These are phyloP conservation scores for Aspergillus japonicus DNA, from an alignment of 2,329 filamentous ascomycete species.

Conservation along the genomic window DNA sequence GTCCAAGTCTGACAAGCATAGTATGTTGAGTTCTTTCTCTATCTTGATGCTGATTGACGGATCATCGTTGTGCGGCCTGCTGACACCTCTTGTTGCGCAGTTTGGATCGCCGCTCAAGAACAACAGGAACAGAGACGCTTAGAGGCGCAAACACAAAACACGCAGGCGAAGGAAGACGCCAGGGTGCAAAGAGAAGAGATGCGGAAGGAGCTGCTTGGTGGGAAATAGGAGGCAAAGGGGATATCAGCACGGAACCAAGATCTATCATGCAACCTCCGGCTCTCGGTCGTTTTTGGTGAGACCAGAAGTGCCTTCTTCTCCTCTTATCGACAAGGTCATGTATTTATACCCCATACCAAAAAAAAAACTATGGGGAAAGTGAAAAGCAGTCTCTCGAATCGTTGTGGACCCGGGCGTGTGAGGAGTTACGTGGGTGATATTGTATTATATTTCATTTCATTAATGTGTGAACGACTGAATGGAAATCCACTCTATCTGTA, in stretches of 20 bases:
- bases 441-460: background rate
- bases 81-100: conserved; percentile 23
- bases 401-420: background rate
- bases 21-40: conserved; percentile 49
- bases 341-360: background rate
- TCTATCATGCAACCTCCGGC: no score
- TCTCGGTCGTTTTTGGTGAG: background rate
- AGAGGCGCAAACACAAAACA: conserved; percentile 24
- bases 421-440: background rate
- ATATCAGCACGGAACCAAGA: background rate
- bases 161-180: conserved; percentile 33
- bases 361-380: background rate
- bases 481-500: background rate
- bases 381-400: background rate
- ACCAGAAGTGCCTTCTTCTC: background rate
- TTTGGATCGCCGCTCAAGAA: conserved; percentile 43
- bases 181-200: conserved; percentile 39
- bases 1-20: conserved; percentile 86
- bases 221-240: conserved; percentile 5
- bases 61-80: background rate
- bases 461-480: background rate
- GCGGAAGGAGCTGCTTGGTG: conserved; percentile 39
- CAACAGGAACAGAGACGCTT: conserved; percentile 31
- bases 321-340: background rate
- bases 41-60: background rate